Base-by-base conservation (phyloP, 1,284 basidiomycete species). In the Fistulina hepatica region DNA sequence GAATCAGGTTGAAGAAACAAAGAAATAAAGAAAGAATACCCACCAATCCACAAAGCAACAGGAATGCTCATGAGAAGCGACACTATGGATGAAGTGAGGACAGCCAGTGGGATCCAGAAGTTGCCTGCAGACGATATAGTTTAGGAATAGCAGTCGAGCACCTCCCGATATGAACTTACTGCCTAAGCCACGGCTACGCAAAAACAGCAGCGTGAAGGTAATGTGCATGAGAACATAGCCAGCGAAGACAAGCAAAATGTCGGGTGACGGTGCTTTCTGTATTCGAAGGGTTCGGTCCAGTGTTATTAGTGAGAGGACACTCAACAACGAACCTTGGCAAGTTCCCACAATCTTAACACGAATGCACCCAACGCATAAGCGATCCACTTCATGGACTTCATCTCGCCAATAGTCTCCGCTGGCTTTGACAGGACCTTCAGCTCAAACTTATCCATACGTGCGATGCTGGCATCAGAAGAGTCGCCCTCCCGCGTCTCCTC, bases 201-300 rank as follows among this genome's bases (percentile, higher is more conserved):
- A 67, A 63, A 93, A 83, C 27, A 95, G 71, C 41, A 91, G 81
- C 58, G 91, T 79, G 63, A 98, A 97, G 2, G 93, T 94, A 20
- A 70, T 71, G 63, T 97, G 93, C 94, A 99, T 98, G 41, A 97
- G 69, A 36, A 94, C 61, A 60, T 98, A 98, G 20, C 93, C 95
- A 5, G 83, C 73, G n/a, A 97, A 74, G 52, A 98, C 90, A 48
- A 97, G 81, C 39, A 94, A 71, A 53, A 98, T 97, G 60, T 98
- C 94, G 16, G 94, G 76, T 3, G 90, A 92, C 61, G 97, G 90
- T 19, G 95, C 92, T 64, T 89, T 89, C 76, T 85, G 57, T 13
- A 25, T 26, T 33, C 15, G 13, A 11, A 34, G 37, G 36, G 12
- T 35, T 40, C 17, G 47, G 41, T 40, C 37, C 31, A 15, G 31